Conservation (phyloP, 495 filamentous ascomycete genomes). For the Sordaria brevicollis region DNA sequence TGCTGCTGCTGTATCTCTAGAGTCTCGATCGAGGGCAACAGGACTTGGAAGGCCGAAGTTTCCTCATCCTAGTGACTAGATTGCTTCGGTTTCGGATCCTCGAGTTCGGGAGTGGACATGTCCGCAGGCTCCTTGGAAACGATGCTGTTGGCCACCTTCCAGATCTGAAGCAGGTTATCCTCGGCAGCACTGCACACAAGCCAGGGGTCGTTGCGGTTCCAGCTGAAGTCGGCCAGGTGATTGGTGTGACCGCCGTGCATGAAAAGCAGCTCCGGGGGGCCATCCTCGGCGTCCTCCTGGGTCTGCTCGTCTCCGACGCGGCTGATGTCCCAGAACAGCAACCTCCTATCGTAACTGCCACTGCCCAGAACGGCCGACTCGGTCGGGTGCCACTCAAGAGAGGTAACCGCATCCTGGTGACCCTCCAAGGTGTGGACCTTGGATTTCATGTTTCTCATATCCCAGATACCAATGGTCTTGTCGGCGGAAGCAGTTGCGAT, state of each 20-base stretch:
- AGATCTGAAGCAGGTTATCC: constrained; percentile 93
- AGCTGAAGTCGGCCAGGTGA: constrained; percentile 90
- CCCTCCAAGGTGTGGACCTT: constrained; percentile 79
- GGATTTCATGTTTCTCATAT: constrained; percentile 75
- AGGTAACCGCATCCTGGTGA: constrained; percentile 81
- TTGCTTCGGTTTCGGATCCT: constrained; percentile 21
- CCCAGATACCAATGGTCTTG: constrained; percentile 91
- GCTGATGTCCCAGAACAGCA: constrained; percentile 94
- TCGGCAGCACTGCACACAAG: constrained; percentile 88
- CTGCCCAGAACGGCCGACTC: constrained; percentile 82
- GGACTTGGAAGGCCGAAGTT: not conserved
- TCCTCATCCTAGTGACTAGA: not conserved
- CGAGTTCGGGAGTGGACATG: constrained; percentile 68
- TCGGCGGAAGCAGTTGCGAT: constrained; percentile 90
- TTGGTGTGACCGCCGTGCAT: constrained; percentile 99
- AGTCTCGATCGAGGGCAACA: not conserved
- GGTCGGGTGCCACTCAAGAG: constrained; percentile 85
- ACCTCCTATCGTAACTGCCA: constrained; percentile 80
- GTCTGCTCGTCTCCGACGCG: constrained; percentile 87
- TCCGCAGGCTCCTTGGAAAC: constrained; percentile 73
- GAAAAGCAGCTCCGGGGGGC: constrained; percentile 92
- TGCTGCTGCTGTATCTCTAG: not conserved
- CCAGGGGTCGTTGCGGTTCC: constrained; percentile 96
- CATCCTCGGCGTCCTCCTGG: constrained; percentile 92
- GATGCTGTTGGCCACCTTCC: constrained; percentile 88